phyloP scores from a whole-genome alignment of 192 early-diverging fungal species.

The Borealophlyctis nickersoniae region DNA sequence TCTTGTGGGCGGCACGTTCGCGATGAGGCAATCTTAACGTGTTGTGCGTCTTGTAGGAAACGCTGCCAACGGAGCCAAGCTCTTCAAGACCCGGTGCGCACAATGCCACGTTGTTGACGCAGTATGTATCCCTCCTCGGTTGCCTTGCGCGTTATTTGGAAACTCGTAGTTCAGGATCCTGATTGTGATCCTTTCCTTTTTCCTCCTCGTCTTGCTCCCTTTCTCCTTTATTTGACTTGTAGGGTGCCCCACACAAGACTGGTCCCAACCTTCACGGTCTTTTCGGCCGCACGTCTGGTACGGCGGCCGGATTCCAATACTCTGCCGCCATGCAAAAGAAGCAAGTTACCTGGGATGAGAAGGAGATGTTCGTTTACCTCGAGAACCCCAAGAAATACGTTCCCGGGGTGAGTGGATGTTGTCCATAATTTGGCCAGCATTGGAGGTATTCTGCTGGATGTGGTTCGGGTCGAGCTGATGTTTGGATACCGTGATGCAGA shows the following conservation, averaged over 20 bases:
- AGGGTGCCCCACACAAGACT: conserved; percentile 86
- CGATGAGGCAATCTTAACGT: too few species aligned
- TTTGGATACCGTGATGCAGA: conserved; percentile 27
- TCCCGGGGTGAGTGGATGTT: conserved; percentile 33
- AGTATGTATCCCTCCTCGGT: conserved; percentile 10
- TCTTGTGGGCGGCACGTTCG: too few species aligned
- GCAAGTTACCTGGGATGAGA: conserved; percentile 80
- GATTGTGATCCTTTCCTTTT: conserved; percentile 9
- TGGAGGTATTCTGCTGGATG: not conserved
- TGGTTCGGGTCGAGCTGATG: not conserved
- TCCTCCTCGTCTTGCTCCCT: conserved; percentile 1
- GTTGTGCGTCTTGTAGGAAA: conserved; percentile 35
- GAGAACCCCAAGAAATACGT: conserved; percentile 97
- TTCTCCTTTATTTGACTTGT: not conserved
- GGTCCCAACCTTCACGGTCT: conserved; percentile 95
- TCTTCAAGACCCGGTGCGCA: conserved; percentile 98
- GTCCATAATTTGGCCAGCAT: not conserved
- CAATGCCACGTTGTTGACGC: conserved; percentile 94
- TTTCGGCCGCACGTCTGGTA: conserved; percentile 85
- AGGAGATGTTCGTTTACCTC: conserved; percentile 90
- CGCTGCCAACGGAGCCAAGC: conserved; percentile 59
- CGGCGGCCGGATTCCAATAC: conserved; percentile 84
- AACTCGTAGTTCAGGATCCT: conserved; percentile 2
- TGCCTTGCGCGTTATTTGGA: conserved; percentile 10
- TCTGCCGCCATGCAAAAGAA: conserved; percentile 88